Evolutionary conservation across 371 early-diverging fungal species (phyloP).

Genomic region (Gilbertella persicaria): DNA sequence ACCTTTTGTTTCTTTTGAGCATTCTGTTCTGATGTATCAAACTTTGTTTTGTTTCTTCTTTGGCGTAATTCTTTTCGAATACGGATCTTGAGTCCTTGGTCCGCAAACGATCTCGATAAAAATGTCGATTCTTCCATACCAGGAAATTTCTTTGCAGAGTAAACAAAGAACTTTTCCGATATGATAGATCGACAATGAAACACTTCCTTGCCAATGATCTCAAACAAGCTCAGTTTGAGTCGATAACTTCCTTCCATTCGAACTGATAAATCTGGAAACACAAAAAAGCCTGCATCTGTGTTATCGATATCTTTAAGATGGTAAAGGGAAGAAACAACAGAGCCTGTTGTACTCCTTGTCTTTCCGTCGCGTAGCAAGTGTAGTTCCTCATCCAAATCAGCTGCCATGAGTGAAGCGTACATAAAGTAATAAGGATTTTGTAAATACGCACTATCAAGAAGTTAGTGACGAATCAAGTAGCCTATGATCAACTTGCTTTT

Average conservation of each 20-base stretch:
- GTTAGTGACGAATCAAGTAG: background rate
- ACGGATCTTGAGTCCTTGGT: slow-evolving; percentile 94
- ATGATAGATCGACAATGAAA: slow-evolving; percentile 78
- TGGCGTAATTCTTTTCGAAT: slow-evolving; percentile 74
- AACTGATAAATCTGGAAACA: slow-evolving; percentile 93
- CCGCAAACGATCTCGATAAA: slow-evolving; percentile 88
- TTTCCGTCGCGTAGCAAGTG: slow-evolving; percentile 73
- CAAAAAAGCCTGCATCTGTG: slow-evolving; percentile 93
- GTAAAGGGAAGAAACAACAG: slow-evolving; percentile 89
- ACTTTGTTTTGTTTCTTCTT: slow-evolving; percentile 28
- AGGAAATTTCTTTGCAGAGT: slow-evolving; percentile 79
- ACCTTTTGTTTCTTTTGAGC: background rate
- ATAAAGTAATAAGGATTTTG: slow-evolving; percentile 87
- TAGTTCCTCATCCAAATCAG: slow-evolving; percentile 70
- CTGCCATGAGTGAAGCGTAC: slow-evolving; percentile 76
- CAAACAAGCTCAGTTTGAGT: slow-evolving; percentile 88
- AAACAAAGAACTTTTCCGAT: slow-evolving; percentile 82
- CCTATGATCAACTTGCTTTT: slow-evolving; percentile 30
- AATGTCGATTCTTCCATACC: slow-evolving; percentile 61
- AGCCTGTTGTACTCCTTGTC: slow-evolving; percentile 78
- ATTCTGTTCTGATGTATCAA: slow-evolving; percentile 4
- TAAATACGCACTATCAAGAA: slow-evolving; percentile 46
- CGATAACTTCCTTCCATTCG: slow-evolving; percentile 90
- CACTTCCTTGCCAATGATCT: slow-evolving; percentile 80
- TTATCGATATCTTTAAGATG: slow-evolving; percentile 85